phyloP scores from a whole-genome alignment of 2,329 filamentous ascomycete species.

The Epichloe sylvatica region DNA sequence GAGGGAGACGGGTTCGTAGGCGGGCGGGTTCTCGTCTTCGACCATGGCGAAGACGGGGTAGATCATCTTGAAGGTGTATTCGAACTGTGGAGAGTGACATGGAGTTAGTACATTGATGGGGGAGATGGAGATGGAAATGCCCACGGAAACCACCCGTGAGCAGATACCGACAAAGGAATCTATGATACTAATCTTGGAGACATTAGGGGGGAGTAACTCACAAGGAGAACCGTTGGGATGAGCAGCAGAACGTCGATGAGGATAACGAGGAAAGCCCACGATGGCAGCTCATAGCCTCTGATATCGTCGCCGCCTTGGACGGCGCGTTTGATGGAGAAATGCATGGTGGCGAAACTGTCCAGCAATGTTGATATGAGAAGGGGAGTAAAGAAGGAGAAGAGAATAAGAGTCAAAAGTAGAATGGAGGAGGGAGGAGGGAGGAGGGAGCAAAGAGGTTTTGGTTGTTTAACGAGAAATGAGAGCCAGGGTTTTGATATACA shows the following conservation, averaged over 20 bases:
- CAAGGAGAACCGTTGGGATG: conserved; percentile 29
- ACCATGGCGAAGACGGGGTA: conserved; percentile 43
- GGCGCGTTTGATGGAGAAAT: conserved; percentile 20
- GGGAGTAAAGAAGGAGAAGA: background rate
- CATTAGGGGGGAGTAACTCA: conserved; percentile 16
- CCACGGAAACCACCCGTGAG: no score
- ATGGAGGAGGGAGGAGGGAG: background rate
- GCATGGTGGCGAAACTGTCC: conserved; percentile 3
- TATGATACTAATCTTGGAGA: no score
- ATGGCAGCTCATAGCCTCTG: conserved; percentile 18
- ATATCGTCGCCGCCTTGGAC: conserved; percentile 14
- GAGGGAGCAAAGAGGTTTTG: background rate
- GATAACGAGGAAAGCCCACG: conserved; percentile 27
- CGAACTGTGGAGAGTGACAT: conserved; percentile 19
- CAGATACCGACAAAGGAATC: no score
- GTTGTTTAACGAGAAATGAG: background rate
- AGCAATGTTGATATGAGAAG: background rate
- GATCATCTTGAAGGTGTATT: conserved; percentile 37
- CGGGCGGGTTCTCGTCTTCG: conserved; percentile 42
- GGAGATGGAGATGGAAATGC: no score
- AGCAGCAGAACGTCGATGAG: conserved; percentile 29
- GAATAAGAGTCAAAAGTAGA: background rate
- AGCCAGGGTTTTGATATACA: background rate
- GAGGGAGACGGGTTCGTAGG: conserved; percentile 37
- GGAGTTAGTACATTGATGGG: background rate